These are phyloP conservation scores for Talaromyces islandicus DNA, from an alignment of 2,329 filamentous ascomycete genomes.

Conservation along the genomic window DNA sequence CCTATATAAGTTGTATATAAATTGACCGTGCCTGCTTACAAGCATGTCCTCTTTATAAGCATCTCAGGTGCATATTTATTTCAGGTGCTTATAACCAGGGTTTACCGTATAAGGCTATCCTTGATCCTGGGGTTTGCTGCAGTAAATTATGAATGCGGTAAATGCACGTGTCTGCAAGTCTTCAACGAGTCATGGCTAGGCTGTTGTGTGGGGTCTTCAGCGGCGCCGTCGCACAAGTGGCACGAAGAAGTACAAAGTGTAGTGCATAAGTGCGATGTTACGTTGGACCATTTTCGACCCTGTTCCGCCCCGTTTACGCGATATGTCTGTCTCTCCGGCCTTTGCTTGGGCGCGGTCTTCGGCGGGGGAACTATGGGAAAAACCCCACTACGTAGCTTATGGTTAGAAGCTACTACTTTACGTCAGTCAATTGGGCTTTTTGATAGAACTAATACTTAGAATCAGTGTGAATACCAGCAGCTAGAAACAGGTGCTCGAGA, in stretches of 20 bases:
- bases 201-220: neutral
- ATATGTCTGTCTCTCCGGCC: neutral
- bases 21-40: too few species aligned
- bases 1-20: too few species aligned
- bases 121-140: too few species aligned
- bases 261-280: neutral
- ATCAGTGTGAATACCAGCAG: neutral
- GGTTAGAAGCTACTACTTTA: neutral
- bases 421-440: neutral
- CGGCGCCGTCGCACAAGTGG: neutral
- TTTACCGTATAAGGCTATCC: too few species aligned
- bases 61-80: too few species aligned
- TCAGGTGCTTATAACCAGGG: too few species aligned
- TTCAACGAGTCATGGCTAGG: neutral
- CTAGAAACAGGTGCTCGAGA: neutral
- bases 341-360: neutral
- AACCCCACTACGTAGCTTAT: too few species aligned
- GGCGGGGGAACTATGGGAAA: too few species aligned
- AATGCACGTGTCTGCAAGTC: neutral
- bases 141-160: neutral
- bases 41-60: too few species aligned
- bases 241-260: neutral
- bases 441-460: neutral
- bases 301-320: neutral
- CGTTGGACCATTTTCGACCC: neutral